Percentiles rank a stretch among this genome's conserved stretches.
Evolutionary conservation across 352 stramenopile genomes (phyloP).

Genomic region (Detonula confervacea): DNA sequence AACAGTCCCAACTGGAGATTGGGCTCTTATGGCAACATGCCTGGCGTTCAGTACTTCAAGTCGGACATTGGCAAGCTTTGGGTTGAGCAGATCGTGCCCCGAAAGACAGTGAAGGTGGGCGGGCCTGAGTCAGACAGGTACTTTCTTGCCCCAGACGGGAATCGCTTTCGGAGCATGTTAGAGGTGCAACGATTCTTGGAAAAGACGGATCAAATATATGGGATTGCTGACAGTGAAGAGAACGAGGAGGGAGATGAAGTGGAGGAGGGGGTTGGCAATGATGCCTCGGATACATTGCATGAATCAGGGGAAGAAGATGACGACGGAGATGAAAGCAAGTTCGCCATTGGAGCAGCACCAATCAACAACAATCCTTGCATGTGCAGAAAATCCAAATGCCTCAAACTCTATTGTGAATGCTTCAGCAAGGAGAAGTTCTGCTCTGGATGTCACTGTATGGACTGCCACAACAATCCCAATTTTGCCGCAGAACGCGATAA

Average conservation of each 20-base stretch:
- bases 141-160: constrained; percentile 6
- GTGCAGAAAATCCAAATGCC: constrained; percentile 94
- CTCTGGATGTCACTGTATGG: constrained; percentile 91
- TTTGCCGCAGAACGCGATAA: constrained; percentile 65
- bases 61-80: constrained; percentile 10
- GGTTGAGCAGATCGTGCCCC: constrained; percentile 13
- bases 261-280: not conserved
- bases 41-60: constrained; percentile 16
- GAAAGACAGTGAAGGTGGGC: not conserved
- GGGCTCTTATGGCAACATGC: not conserved
- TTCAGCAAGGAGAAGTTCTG: constrained; percentile 88
- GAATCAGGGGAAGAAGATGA: not conserved
- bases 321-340: constrained; percentile 34
- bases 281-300: not conserved
- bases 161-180: constrained; percentile 19
- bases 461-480: constrained; percentile 90
- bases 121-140: constrained; percentile 20
- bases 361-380: constrained; percentile 88
- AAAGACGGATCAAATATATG: not conserved
- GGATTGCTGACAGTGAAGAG: not conserved
- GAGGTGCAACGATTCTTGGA: constrained; percentile 22
- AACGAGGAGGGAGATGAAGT: not conserved
- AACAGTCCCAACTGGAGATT: constrained; percentile 14
- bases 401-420: constrained; percentile 92
- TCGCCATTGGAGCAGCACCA: constrained; percentile 7